Evolutionary conservation across 2,329 filamentous ascomycete genomes (phyloP).

Genomic region (Allantophomopsis lycopodina): DNA sequence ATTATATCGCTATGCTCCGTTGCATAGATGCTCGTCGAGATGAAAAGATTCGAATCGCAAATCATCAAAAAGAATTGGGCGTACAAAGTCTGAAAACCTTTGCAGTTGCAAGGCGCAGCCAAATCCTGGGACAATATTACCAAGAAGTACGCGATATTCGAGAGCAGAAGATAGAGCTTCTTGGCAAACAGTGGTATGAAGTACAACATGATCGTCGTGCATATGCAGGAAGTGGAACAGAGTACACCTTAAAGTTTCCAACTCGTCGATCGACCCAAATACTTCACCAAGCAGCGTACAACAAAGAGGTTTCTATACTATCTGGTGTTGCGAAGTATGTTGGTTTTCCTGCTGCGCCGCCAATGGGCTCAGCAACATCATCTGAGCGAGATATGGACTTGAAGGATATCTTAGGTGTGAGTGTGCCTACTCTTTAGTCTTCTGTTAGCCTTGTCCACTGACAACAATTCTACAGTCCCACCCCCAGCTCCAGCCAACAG

Average conservation of each 20-base stretch:
- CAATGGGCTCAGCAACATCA: constrained; percentile 58
- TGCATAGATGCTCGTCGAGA: constrained; percentile 73
- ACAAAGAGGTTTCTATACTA: constrained; percentile 83
- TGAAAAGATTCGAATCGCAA: constrained; percentile 64
- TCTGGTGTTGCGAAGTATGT: constrained; percentile 88
- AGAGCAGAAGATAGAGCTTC: constrained; percentile 63
- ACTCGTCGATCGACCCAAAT: constrained; percentile 65
- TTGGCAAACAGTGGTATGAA: constrained; percentile 85
- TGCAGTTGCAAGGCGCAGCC: constrained; percentile 68
- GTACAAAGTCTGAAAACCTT: constrained; percentile 59
- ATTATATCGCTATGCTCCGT: constrained; percentile 81
- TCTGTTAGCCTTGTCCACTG: too few species aligned
- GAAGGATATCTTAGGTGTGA: constrained; percentile 67
- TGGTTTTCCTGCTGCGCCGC: constrained; percentile 90
- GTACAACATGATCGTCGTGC: constrained; percentile 81
- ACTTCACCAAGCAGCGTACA: constrained; percentile 79
- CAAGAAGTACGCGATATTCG: constrained; percentile 74
- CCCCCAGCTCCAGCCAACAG: too few species aligned
- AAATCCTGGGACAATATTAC: constrained; percentile 82
- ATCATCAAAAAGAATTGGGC: constrained; percentile 60
- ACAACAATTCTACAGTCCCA: too few species aligned
- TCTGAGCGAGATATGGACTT: constrained; percentile 77
- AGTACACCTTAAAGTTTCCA: constrained; percentile 73
- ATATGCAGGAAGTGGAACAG: constrained; percentile 62
- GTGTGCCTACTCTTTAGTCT: constrained; percentile 17